Base-by-base conservation (phyloP, 345 rosid genomes). In the Brassica nigra region DNA sequence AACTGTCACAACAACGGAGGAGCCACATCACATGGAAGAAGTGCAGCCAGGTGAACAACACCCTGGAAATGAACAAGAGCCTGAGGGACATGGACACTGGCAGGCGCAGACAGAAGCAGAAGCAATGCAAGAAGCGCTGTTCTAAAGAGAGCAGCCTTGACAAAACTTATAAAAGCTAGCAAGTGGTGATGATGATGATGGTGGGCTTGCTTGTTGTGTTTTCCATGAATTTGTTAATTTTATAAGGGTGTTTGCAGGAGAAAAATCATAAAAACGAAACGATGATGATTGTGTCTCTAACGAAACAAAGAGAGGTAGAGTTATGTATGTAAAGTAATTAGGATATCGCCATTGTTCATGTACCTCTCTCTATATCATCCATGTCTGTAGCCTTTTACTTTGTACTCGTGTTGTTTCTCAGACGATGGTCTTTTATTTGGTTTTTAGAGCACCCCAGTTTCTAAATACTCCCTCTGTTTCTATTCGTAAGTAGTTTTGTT, bases 1-100 rank as follows among this genome's bases (percentile, higher is more conserved):
- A 37, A 90, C 78, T 20, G 34, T 44, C 27, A 72, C 75, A 14
- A 49, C 83, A 1, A 69, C 84, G 81, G 95, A 65, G 8, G 77
- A 73, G 68, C 34, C 87, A 20, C 66, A 80, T 18, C 78, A 39
- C 47, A 84, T 84, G 67, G 87, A 81, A 49, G 55, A 49, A 62
- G 31, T 66, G 16, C 72, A 65, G 39, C 9, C 66, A 1, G 63
- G 55, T 67, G 59, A 68, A 68, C 59, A 66, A 0, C 58, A 39
- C 69, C 52, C 8, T 31, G 69, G 47, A 39, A 27, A 8, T 20
- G 71, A 42, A 42, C 81, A 37, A 4, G 57, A n/a, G 2, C 57
- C 20, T n/a, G 57, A n/a, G 57, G 57, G 57, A n/a, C 16, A 52
- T 0, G 61, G 28, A 2, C 82, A 57, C 20, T 28, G 62, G 28